phyloP scores from a whole-genome alignment of 2,329 filamentous ascomycete genomes.

The Cladosporium colombiae region DNA sequence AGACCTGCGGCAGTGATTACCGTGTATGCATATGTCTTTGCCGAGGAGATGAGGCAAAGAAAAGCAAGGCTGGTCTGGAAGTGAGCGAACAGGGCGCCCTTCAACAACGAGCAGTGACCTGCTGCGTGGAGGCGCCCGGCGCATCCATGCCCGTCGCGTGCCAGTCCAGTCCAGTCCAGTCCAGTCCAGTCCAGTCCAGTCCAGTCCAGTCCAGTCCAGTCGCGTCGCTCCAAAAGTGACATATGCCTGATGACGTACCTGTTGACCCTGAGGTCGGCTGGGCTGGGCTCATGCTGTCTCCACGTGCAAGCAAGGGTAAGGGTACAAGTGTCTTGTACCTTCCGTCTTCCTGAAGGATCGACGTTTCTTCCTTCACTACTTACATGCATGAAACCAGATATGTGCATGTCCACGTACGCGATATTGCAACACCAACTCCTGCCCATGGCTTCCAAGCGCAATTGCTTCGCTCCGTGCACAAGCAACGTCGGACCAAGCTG shows the following conservation, averaged over 20 bases:
- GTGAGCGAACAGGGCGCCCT: not conserved
- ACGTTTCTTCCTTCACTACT: not conserved
- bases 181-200: not conserved
- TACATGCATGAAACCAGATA: not conserved
- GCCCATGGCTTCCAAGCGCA: not conserved
- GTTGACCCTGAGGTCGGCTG: too few relatives aligned
- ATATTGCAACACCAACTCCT: not conserved
- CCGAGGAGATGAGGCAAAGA: not conserved
- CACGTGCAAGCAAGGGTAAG: not conserved
- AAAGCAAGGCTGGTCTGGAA: not conserved
- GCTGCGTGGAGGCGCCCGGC: not conserved
- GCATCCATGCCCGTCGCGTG: constrained; percentile 10
- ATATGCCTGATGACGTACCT: constrained; percentile 1
- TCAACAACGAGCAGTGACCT: not conserved
- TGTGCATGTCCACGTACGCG: not conserved
- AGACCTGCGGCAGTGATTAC: not conserved
- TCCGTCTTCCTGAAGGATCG: not conserved
- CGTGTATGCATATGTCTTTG: not conserved
- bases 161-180: not conserved
- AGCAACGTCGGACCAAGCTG: not conserved
- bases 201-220: not conserved
- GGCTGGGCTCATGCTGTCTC: not conserved
- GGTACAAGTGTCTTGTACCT: not conserved
- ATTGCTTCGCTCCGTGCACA: not conserved
- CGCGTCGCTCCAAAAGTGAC: not conserved